phyloP scores from a whole-genome alignment of 495 filamentous ascomycete species.

The Elasticomyces elasticus region DNA sequence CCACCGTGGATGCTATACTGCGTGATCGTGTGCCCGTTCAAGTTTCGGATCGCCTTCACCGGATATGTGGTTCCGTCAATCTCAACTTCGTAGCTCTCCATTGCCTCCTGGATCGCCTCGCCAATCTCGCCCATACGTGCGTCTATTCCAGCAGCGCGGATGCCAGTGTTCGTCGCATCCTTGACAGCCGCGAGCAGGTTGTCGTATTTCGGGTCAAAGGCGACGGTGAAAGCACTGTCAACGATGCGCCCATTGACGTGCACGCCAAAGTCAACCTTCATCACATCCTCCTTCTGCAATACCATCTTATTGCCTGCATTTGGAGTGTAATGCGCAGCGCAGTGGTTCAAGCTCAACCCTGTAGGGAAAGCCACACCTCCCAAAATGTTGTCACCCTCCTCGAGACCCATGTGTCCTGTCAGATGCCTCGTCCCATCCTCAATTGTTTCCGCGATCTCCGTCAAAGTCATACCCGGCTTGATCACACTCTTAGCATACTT shows the following conservation, averaged over 20 bases:
- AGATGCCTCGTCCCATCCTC: conserved; percentile 52
- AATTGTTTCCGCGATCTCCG: conserved; percentile 50
- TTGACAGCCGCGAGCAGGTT: conserved; percentile 50
- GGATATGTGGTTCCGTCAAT: conserved; percentile 46
- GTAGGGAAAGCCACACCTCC: conserved; percentile 56
- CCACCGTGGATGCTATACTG: conserved; percentile 49
- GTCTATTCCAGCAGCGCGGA: conserved; percentile 53
- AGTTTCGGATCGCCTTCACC: conserved; percentile 48
- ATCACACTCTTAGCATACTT: conserved; percentile 47
- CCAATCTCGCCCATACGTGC: conserved; percentile 52
- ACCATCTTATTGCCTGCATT: conserved; percentile 54
- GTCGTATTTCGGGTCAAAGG: conserved; percentile 52
- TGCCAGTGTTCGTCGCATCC: conserved; percentile 54
- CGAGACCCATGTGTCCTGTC: conserved; percentile 47
- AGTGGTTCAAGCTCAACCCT: conserved; percentile 50
- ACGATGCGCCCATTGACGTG: conserved; percentile 58
- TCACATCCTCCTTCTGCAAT: conserved; percentile 47
- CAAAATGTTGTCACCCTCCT: conserved; percentile 47
- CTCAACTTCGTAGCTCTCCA: conserved; percentile 58
- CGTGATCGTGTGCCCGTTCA: conserved; percentile 52
- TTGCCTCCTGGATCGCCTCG: conserved; percentile 54
- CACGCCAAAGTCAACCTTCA: conserved; percentile 61
- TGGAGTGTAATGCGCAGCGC: conserved; percentile 53
- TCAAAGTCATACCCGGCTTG: conserved; percentile 48
- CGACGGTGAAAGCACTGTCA: conserved; percentile 54